phyloP scores from a whole-genome alignment of 2,329 filamentous ascomycete species.

The Colletotrichum ledebouriae region DNA sequence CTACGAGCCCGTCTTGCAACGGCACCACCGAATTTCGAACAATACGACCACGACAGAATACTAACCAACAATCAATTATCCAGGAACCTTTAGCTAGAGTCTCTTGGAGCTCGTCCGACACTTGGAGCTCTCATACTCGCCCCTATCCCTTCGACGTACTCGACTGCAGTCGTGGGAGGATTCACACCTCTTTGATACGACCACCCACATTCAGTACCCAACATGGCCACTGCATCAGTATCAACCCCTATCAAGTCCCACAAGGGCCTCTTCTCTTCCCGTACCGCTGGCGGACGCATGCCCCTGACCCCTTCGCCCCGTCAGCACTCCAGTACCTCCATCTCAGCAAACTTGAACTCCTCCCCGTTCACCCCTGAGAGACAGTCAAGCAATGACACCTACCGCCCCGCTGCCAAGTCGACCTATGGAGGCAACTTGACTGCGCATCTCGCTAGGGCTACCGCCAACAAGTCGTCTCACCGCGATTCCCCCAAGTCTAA shows the following conservation, averaged over 20 bases:
- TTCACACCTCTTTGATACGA: constrained; percentile 53
- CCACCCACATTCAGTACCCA: constrained; percentile 53
- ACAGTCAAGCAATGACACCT: constrained; percentile 63
- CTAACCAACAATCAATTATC: constrained; percentile 65
- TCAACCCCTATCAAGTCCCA: constrained; percentile 97
- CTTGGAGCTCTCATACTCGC: constrained; percentile 53
- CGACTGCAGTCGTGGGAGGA: constrained; percentile 62
- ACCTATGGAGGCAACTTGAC: constrained; percentile 85
- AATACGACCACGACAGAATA: constrained; percentile 57
- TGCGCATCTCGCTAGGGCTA: constrained; percentile 80
- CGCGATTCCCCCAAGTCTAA: constrained; percentile 97
- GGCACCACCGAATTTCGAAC: constrained; percentile 61
- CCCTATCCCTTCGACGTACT: constrained; percentile 58
- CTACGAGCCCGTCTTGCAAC: constrained; percentile 59
- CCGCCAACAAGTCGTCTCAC: constrained; percentile 73
- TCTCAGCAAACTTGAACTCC: constrained; percentile 68
- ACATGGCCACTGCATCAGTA: constrained; percentile 85
- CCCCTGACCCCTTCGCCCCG: constrained; percentile 93
- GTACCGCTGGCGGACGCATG: constrained; percentile 94
- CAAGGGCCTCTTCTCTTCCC: constrained; percentile 89
- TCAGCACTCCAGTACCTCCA: constrained; percentile 65
- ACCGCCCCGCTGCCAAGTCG: constrained; percentile 73
- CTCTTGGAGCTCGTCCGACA: constrained; percentile 69
- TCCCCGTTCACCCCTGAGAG: constrained; percentile 85
- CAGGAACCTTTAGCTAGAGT: constrained; percentile 72